Percentiles rank a stretch among this genome's conserved stretches.
Evolutionary conservation across 768 basidiomycete genomes (phyloP).

Genomic region (Tephrocybe sp.): DNA sequence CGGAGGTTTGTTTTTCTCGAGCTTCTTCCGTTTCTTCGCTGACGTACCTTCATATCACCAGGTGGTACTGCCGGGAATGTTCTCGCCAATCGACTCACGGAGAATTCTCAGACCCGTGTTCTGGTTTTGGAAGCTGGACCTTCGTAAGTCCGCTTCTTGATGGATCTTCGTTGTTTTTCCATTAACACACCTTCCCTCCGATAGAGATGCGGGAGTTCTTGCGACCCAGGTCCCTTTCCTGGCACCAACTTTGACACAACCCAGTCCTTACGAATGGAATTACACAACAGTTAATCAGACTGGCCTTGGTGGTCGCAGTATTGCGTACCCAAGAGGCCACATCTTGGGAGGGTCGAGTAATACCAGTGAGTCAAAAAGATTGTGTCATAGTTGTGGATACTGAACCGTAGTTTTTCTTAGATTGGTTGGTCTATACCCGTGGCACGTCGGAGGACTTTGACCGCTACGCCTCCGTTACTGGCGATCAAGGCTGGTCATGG

Average conservation of each 20-base stretch:
- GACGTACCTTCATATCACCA: neutral
- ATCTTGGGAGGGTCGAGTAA: conserved; percentile 22
- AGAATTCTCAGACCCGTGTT: conserved; percentile 14
- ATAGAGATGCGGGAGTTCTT: conserved; percentile 14
- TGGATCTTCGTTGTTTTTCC: no score
- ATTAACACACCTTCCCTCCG: no score
- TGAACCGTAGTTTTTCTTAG: neutral
- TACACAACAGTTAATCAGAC: conserved; percentile 21
- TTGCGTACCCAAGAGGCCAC: conserved; percentile 21
- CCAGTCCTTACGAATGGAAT: conserved; percentile 21
- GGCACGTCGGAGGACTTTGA: conserved; percentile 29
- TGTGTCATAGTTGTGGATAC: neutral
- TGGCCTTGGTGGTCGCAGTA: conserved; percentile 15
- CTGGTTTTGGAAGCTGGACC: conserved; percentile 23
- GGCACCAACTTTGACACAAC: neutral
- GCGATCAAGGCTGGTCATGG: conserved; percentile 32
- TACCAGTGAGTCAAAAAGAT: conserved; percentile 13
- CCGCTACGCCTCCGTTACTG: conserved; percentile 23
- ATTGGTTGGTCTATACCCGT: conserved; percentile 20
- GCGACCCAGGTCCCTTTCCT: conserved; percentile 13
- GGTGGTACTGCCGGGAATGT: conserved; percentile 13
- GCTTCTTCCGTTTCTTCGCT: neutral
- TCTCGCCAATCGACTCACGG: conserved; percentile 22
- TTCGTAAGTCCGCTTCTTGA: conserved; percentile 12
- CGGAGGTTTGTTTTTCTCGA: conserved; percentile 1